phyloP scores from a whole-genome alignment of 2,329 filamentous ascomycete species.

The Fusarium veterinarium region DNA sequence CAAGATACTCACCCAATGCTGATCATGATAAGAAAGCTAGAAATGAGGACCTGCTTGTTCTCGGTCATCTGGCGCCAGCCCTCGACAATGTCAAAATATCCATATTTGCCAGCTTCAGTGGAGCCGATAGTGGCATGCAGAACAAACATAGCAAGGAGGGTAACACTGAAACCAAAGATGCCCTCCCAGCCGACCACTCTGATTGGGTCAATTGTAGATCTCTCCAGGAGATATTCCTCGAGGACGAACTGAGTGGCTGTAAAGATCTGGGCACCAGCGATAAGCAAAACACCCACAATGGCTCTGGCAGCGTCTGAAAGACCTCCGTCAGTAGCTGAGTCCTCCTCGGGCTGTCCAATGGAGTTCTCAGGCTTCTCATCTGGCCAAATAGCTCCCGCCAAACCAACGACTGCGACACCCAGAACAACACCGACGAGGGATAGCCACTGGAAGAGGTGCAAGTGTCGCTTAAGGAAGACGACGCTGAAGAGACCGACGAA shows the following conservation, averaged over 20 bases:
- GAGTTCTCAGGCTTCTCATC: slow-evolving; percentile 66
- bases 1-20: slow-evolving; percentile 81
- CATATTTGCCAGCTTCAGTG: slow-evolving; percentile 77
- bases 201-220: slow-evolving; percentile 77
- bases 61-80: slow-evolving; percentile 84
- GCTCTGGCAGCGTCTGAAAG: slow-evolving; percentile 60
- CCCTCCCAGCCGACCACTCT: slow-evolving; percentile 97
- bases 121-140: slow-evolving; percentile 82
- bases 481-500: slow-evolving; percentile 98
- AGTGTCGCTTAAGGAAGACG: slow-evolving; percentile 81
- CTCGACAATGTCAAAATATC: slow-evolving; percentile 91
- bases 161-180: slow-evolving; percentile 86
- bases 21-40: slow-evolving; percentile 93
- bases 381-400: slow-evolving; percentile 85
- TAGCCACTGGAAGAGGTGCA: slow-evolving; percentile 92
- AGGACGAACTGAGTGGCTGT: slow-evolving; percentile 96
- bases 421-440: slow-evolving; percentile 86
- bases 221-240: slow-evolving; percentile 89
- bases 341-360: slow-evolving; percentile 47
- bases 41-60: slow-evolving; percentile 76
- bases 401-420: slow-evolving; percentile 89
- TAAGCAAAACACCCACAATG: slow-evolving; percentile 86
- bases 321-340: slow-evolving; percentile 55
- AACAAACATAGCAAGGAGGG: slow-evolving; percentile 80
- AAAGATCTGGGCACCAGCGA: slow-evolving; percentile 95